Evolutionary conservation across 441 rosid genomes (phyloP).

Genomic region (Breynia disticha): DNA sequence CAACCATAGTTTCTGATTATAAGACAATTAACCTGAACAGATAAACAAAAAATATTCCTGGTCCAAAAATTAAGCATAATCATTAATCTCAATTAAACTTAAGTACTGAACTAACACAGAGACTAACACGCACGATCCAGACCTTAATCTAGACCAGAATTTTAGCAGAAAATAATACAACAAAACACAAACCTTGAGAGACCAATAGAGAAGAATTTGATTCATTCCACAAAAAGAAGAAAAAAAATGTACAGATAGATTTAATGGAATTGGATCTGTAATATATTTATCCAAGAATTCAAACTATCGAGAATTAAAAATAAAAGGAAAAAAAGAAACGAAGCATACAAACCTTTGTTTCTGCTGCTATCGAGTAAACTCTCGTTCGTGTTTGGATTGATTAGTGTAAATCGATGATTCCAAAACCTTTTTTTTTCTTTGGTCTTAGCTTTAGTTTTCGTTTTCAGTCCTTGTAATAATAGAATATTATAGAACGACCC

Average conservation of each 20-base stretch:
- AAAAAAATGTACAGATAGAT: background rate
- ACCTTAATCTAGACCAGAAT: background rate
- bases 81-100: background rate
- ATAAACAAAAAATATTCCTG: background rate
- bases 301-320: background rate
- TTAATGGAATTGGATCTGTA: constrained; percentile 10
- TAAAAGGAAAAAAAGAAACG: background rate
- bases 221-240: background rate
- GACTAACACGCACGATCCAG: background rate
- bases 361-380: background rate
- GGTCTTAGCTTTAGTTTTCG: background rate
- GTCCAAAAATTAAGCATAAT: background rate
- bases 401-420: background rate
- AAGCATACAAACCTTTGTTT: constrained; percentile 8
- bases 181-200: background rate
- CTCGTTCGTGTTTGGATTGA: too few species aligned
- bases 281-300: too few species aligned
- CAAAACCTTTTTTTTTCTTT: background rate
- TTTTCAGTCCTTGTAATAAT: background rate
- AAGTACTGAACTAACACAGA: background rate
- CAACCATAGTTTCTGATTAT: constrained; percentile 36
- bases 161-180: background rate
- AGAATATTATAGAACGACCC: background rate
- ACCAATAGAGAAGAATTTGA: background rate
- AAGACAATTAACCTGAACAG: background rate